These are phyloP conservation scores for Sphaerobolus stellatus DNA, from an alignment of 1,284 basidiomycete species.

Conservation along the genomic window DNA sequence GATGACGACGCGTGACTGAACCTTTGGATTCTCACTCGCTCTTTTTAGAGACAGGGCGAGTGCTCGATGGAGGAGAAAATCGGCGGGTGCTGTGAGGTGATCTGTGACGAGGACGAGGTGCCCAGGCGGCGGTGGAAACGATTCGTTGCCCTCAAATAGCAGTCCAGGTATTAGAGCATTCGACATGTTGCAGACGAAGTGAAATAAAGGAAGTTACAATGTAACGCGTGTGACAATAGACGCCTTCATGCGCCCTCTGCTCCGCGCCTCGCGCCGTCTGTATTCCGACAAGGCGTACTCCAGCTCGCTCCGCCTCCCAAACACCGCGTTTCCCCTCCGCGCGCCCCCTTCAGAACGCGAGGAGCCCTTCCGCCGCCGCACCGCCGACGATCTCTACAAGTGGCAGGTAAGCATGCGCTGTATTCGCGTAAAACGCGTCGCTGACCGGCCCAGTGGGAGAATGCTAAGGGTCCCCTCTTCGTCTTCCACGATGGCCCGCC, in stretches of 20 bases:
- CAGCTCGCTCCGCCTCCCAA: slow-evolving; percentile 82
- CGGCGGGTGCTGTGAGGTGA: slow-evolving; percentile 61
- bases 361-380: slow-evolving; percentile 58
- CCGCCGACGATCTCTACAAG: slow-evolving; percentile 76
- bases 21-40: slow-evolving; percentile 23
- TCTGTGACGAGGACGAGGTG: slow-evolving; percentile 63
- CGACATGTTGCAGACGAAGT: neutral
- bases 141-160: neutral
- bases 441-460: slow-evolving; percentile 50
- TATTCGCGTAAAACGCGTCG: slow-evolving; percentile 4
- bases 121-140: slow-evolving; percentile 23
- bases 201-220: too few species aligned
- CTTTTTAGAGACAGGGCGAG: slow-evolving; percentile 52
- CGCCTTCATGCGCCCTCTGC: too few species aligned
- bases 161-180: slow-evolving; percentile 1
- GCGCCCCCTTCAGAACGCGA: slow-evolving; percentile 68
- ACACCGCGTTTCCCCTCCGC: slow-evolving; percentile 79
- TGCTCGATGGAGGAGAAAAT: slow-evolving; percentile 59
- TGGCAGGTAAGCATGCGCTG: slow-evolving; percentile 70
- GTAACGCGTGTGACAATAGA: too few species aligned
- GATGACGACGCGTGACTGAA: slow-evolving; percentile 41
- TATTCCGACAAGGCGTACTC: slow-evolving; percentile 49
- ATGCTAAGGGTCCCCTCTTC: slow-evolving; percentile 67
- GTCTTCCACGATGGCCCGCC: slow-evolving; percentile 96
- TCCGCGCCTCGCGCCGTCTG: too few species aligned